phyloP scores from a whole-genome alignment of 2,329 filamentous ascomycete species.

The Pseudocercospora ulei region DNA sequence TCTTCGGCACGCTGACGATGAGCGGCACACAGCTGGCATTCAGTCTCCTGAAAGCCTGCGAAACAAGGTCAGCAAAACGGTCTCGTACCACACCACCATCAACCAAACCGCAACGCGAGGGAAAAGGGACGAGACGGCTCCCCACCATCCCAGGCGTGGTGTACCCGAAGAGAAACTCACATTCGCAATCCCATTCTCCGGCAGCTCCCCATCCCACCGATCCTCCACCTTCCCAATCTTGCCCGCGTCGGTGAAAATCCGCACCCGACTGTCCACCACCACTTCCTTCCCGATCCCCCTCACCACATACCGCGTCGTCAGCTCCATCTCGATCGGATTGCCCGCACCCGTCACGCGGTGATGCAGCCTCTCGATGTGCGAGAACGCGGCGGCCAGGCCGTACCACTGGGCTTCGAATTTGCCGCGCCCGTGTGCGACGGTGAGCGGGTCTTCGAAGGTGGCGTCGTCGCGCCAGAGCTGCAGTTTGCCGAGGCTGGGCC shows the following conservation, averaged over 20 bases:
- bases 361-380: slow-evolving; percentile 47
- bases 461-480: slow-evolving; percentile 51
- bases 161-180: slow-evolving; percentile 45
- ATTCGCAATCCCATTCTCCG: slow-evolving; percentile 44
- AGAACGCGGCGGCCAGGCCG: slow-evolving; percentile 51
- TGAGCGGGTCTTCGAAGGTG: slow-evolving; percentile 51
- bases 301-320: slow-evolving; percentile 46
- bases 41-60: slow-evolving; percentile 45
- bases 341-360: slow-evolving; percentile 48
- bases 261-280: slow-evolving; percentile 43
- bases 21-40: slow-evolving; percentile 46
- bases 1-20: slow-evolving; percentile 46
- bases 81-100: neutral
- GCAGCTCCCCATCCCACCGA: slow-evolving; percentile 47
- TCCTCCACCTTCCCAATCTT: slow-evolving; percentile 48
- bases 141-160: slow-evolving; percentile 38
- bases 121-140: slow-evolving; percentile 10
- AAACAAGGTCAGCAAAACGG: slow-evolving; percentile 10
- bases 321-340: slow-evolving; percentile 51
- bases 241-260: slow-evolving; percentile 40
- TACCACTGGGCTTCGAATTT: slow-evolving; percentile 50
- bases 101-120: neutral
- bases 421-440: slow-evolving; percentile 48
- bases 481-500: slow-evolving; percentile 51
- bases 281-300: slow-evolving; percentile 47